Evolutionary conservation across 1,284 basidiomycete species (phyloP), one percentile per base, ranked within the genome.

Genomic region (Clitocybe nebularis): DNA sequence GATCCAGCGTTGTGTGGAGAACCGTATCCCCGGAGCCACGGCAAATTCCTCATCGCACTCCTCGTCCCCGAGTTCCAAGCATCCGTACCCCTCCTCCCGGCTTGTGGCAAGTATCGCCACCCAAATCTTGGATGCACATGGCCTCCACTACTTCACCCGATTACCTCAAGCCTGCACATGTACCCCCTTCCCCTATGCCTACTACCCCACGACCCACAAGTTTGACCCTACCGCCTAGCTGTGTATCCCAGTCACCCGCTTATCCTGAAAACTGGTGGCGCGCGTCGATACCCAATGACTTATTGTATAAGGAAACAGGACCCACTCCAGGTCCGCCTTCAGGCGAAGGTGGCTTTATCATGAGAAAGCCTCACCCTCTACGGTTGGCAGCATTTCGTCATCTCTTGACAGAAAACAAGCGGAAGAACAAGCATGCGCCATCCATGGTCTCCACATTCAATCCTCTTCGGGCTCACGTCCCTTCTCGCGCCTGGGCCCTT

Each of bases 401-500:
- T 36, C 22, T 50, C 9, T 32, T 56, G 28, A 28, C 23, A 4
- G 42, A 41, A 20, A 54, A 55, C 30, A 55, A 54, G 38, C 47
- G 33, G 19, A 52, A 34, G 14, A 52, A 59, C 39, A 51, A 44
- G 3, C 39, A 53, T 39, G 53, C 57, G 9, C 58, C 59, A 10
- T 41, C 52, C 21, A 50, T 61, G 40, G 48, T 56, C 10, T 60
- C 59, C 6, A 49, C 48, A 36, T 48, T 54, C 29, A 59, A 60
- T 39, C 59, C 59, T 32, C 50, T 60, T 7, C 52, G 55, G 13
- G 49, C 53, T 4, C 32, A 45, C 36, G 23, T 53, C 1, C 52
- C 52, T 4, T 41, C 44, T 24, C 39, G 44, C 19, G 48, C 48
- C 16, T 55, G 53, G 53, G 36, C 26, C 8, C 43, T 36, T 36